Conservation (phyloP, 2,329 filamentous ascomycete genomes). For the Fusarium brevicatenulatum region DNA sequence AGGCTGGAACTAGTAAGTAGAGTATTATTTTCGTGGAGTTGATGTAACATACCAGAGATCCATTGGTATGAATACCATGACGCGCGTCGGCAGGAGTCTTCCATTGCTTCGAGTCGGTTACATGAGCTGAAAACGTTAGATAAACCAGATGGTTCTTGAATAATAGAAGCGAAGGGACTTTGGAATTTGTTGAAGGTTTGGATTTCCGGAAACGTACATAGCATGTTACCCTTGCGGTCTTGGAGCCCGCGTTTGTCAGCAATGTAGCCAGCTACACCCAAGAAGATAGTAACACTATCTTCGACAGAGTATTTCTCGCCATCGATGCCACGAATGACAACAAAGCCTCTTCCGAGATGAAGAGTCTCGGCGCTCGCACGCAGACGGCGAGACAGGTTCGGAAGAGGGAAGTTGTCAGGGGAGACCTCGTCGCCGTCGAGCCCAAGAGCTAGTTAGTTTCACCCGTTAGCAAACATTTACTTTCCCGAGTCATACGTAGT, state of each 20-base stretch:
- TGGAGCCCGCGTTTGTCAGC: conserved; percentile 64
- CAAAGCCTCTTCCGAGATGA: conserved; percentile 60
- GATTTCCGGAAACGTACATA: conserved; percentile 51
- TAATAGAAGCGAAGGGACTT: neutral
- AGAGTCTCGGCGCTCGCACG: conserved; percentile 48
- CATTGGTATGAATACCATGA: conserved; percentile 62
- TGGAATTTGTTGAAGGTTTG: neutral
- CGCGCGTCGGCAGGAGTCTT: conserved; percentile 54
- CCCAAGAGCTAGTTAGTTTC: conserved; percentile 20
- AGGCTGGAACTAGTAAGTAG: conserved; percentile 47
- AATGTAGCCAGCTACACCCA: conserved; percentile 67
- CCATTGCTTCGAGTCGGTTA: conserved; percentile 60
- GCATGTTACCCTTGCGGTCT: conserved; percentile 58
- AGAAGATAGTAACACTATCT: conserved; percentile 65
- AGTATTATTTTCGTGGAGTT: neutral
- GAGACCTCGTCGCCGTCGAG: conserved; percentile 35
- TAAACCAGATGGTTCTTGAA: neutral
- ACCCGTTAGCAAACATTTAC: conserved; percentile 20
- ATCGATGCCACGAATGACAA: conserved; percentile 64
- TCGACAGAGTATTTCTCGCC: conserved; percentile 58
- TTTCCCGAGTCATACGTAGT: neutral
- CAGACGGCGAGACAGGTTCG: conserved; percentile 50
- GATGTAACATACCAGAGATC: conserved; percentile 51
- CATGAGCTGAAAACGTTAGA: conserved; percentile 53
- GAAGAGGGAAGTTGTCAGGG: conserved; percentile 54